These are phyloP conservation scores for Pyrenochaeta sp. DNA, from an alignment of 2,329 filamentous ascomycete genomes.

Conservation along the genomic window DNA sequence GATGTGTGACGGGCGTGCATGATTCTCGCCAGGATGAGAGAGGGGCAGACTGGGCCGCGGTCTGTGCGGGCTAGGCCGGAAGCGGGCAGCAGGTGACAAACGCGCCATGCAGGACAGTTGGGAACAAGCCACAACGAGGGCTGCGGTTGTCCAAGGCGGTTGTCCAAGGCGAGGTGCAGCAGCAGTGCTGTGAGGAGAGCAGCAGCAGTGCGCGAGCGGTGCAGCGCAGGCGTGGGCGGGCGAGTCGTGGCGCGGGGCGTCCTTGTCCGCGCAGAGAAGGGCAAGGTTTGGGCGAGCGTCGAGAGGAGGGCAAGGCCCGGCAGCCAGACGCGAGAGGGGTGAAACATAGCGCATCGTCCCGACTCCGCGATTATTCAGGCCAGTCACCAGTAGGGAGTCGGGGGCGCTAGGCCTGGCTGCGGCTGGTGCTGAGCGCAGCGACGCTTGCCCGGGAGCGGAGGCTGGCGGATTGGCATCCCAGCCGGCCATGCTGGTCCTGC, in stretches of 20 bases:
- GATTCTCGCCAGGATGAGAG: constrained; percentile 22
- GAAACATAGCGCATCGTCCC: constrained; percentile 47
- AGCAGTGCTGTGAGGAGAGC: too few species aligned
- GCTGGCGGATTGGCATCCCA: constrained; percentile 29
- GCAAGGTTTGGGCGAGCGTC: constrained; percentile 4
- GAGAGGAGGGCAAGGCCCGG: constrained; percentile 16
- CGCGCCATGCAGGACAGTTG: background rate
- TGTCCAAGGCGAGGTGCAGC: too few species aligned
- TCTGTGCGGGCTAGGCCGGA: constrained; percentile 21
- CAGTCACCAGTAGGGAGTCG: too few species aligned
- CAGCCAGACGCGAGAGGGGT: constrained; percentile 31
- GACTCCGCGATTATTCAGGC: constrained; percentile 37
- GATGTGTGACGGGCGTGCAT: constrained; percentile 34
- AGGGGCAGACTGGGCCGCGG: background rate
- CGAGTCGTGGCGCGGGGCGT: constrained; percentile 13
- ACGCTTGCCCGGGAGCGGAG: constrained; percentile 24
- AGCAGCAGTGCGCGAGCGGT: too few species aligned
- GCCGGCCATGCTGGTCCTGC: constrained; percentile 32
- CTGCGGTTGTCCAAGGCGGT: constrained; percentile 1
- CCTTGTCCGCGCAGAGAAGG: constrained; percentile 7
- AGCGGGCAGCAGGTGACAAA: constrained; percentile 13
- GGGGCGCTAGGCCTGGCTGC: constrained; percentile 15
- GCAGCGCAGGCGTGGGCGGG: background rate
- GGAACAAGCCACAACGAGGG: constrained; percentile 1
- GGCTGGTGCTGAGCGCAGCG: constrained; percentile 14